Evolutionary conservation across 306 rosid species (phyloP).

Genomic region (Cotoneaster glaucophyllus): DNA sequence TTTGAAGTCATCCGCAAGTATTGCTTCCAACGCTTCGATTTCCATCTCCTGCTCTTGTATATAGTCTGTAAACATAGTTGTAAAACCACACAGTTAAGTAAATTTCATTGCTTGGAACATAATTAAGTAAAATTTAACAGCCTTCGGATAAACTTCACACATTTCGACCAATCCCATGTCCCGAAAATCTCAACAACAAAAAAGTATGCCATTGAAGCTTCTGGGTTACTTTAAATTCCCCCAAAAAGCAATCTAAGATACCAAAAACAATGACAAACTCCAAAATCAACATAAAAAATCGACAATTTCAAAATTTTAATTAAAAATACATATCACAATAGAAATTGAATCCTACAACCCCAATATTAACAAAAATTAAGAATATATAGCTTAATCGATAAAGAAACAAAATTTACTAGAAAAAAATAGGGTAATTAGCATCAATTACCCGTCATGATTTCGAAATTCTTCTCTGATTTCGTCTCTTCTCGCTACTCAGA

Average conservation of each 20-base stretch:
- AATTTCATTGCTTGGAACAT: not conserved
- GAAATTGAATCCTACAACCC: not conserved
- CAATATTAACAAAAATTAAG: not conserved
- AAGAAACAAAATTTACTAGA: not conserved
- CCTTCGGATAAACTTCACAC: not conserved
- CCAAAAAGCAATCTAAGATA: not conserved
- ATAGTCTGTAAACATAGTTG: slow-evolving; percentile 39
- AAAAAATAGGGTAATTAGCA: not conserved
- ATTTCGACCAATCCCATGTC: not conserved
- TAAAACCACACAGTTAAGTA: not conserved
- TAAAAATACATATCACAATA: not conserved
- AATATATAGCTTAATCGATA: not conserved
- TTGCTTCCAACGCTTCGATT: slow-evolving; percentile 95
- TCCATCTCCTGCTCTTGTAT: slow-evolving; percentile 93
- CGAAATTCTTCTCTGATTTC: slow-evolving; percentile 3
- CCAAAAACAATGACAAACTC: not conserved
- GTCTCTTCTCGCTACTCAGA: slow-evolving; percentile 9
- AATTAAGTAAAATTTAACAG: not conserved
- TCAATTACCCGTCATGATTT: slow-evolving; percentile 60
- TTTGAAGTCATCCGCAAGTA: slow-evolving; percentile 93
- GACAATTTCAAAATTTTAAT: not conserved
- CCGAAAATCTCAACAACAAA: not conserved
- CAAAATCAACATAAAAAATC: not conserved
- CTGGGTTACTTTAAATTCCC: not conserved
- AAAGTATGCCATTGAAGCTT: not conserved